These are phyloP conservation scores for Neurospora sp. DNA, from an alignment of 495 filamentous ascomycete genomes.

Conservation along the genomic window DNA sequence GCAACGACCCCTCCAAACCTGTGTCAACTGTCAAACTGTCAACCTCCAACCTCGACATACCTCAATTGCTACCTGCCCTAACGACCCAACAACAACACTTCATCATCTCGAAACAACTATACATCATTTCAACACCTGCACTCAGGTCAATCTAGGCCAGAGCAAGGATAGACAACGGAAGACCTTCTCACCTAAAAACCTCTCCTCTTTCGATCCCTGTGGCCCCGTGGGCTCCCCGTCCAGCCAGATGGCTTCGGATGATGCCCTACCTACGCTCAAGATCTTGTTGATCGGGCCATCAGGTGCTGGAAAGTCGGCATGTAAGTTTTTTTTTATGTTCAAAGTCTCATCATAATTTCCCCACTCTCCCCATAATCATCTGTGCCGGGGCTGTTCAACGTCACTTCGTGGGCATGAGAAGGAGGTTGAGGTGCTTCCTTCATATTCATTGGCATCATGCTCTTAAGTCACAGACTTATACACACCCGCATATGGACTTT, in stretches of 20 bases:
- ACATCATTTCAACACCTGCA: not conserved
- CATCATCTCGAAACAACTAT: not conserved
- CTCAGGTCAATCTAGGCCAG: not conserved
- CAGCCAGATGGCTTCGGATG: conserved; percentile 34
- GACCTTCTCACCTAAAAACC: not conserved
- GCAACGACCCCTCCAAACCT: not conserved
- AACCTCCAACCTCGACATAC: not conserved
- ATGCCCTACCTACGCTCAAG: conserved; percentile 40
- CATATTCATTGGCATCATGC: not conserved
- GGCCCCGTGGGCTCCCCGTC: not conserved
- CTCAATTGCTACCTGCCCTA: not conserved
- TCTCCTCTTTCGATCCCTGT: not conserved
- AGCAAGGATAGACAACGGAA: not conserved
- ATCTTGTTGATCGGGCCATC: conserved; percentile 45
- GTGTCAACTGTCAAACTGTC: not conserved
- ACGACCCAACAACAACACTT: not conserved
- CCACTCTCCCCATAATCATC: not conserved
- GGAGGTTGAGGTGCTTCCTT: not conserved
- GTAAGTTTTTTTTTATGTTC: conserved; percentile 22
- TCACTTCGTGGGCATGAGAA: not conserved
- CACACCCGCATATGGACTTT: not conserved
- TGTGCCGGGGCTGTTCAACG: not conserved
- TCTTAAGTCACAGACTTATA: not conserved
- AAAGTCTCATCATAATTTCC: not conserved
- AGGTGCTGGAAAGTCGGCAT: conserved; percentile 43